Conservation (phyloP, 1,139 yeast genomes). For the Saccharomyces hybrid region DNA sequence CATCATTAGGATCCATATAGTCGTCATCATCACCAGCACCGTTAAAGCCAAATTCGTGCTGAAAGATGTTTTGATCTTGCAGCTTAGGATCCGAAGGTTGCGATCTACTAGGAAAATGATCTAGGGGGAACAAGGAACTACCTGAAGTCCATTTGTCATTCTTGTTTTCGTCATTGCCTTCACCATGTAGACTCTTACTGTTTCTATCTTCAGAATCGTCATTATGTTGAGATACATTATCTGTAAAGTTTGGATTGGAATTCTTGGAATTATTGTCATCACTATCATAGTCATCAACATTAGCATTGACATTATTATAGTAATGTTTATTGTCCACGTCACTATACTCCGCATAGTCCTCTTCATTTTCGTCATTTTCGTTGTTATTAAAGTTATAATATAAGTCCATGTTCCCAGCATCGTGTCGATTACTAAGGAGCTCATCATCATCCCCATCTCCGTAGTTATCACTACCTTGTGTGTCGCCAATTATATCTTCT, state of each 20-base stretch:
- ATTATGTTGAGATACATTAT: not conserved
- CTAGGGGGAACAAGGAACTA: constrained; percentile 10
- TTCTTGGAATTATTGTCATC: constrained; percentile 15
- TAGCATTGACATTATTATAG: constrained; percentile 17
- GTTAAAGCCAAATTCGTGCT: constrained; percentile 20
- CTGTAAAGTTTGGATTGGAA: not conserved
- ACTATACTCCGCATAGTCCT: constrained; percentile 13
- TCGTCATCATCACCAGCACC: constrained; percentile 18
- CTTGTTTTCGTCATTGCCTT: constrained; percentile 1
- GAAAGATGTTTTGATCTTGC: constrained; percentile 14
- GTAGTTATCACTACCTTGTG: constrained; percentile 20
- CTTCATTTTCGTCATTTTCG: constrained; percentile 14
- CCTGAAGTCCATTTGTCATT: constrained; percentile 10
- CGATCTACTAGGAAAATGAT: constrained; percentile 12
- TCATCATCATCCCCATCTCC: constrained; percentile 9
- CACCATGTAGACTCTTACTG: not conserved
- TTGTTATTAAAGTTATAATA: constrained; percentile 15
- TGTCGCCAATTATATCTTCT: constrained; percentile 5
- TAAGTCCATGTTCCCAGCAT: constrained; percentile 7
- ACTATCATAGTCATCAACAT: constrained; percentile 12
- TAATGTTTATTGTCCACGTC: constrained; percentile 14
- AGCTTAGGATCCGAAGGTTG: constrained; percentile 14
- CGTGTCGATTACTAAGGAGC: constrained; percentile 26
- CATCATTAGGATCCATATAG: constrained; percentile 74
- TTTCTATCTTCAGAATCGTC: not conserved